Base-by-base conservation (phyloP, 2,329 filamentous ascomycete genomes). In the Cladosporium sp. region DNA sequence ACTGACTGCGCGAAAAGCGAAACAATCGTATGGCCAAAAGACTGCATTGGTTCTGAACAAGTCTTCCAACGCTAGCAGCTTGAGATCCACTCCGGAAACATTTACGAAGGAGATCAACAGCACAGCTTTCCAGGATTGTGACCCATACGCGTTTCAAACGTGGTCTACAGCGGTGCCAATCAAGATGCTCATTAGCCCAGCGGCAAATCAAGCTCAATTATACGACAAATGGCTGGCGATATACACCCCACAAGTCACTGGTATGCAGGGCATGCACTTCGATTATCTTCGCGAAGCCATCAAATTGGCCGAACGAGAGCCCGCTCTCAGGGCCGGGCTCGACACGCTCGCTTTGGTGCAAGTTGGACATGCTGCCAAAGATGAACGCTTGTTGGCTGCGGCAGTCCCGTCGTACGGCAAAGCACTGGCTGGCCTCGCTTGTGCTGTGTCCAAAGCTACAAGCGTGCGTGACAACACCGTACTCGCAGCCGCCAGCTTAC, bases 121-220 rank as follows among this genome's bases (percentile, higher is more conserved):
- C 12, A 8, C 25, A 2, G 19, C 9, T 6, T 17, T 6, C 15
- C 49, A 38, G 14, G 49, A 51, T 3, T 19, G 17, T 8, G 37
- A 25, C 3, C 54, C 34, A 12, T 15, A 37, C 12, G 42, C 54
- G 5, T 56, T 56, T 15, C 54, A 56, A 40, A 3, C 19, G 12
- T 49, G 54, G 54, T 39, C 42, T 39, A 11, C 43, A 20, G 38
- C 28, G 15, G 37, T 49, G 42, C 43, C 43, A 15, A 50, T 49
- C 5, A 50, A n/a, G 15, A 52, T 37, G 28, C 17, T 39, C 5
- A 37, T 28, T 8, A 54, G 58, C 9, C 36, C 49, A 8, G 55
- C 61, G 11, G 61, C 58, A 7, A 61, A 64, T 7, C 61, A 66
- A n/a, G 45, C 49, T 28, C 63, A 66, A 36, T 57, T 69, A 19